These are phyloP conservation scores for Plasmodium gaboni DNA, from an alignment of 169 alveolate genomes.

Conservation along the genomic window DNA sequence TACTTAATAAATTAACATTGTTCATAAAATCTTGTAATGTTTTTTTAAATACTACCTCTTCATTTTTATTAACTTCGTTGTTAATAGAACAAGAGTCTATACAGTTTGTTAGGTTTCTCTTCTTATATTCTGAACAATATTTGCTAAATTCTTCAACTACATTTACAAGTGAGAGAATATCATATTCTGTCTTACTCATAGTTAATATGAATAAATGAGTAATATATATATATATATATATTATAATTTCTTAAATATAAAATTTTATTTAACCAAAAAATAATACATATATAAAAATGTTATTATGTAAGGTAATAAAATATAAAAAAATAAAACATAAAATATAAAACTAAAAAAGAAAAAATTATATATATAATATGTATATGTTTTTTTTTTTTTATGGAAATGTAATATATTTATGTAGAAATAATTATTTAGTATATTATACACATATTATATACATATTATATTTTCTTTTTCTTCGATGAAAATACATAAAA, in stretches of 20 bases:
- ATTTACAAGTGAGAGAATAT: constrained; percentile 36
- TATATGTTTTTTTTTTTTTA: too few species aligned
- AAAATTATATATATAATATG: too few species aligned
- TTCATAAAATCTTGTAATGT: constrained; percentile 30
- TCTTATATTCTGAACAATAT: constrained; percentile 39
- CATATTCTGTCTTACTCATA: constrained; percentile 46
- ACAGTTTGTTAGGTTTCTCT: constrained; percentile 15
- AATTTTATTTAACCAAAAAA: too few species aligned
- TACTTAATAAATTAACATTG: constrained; percentile 13
- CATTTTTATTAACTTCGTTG: constrained; percentile 37
- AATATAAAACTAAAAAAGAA: background rate
- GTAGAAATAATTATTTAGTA: too few species aligned
- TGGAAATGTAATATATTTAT: too few species aligned
- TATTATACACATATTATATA: too few species aligned
- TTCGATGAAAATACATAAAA: too few species aligned
- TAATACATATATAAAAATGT: background rate
- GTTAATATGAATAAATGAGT: background rate
- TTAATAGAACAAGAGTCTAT: constrained; percentile 20
- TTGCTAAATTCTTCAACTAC: constrained; percentile 51
- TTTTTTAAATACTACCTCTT: constrained; percentile 12
- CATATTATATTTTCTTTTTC: too few species aligned
- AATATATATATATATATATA: background rate
- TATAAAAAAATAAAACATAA: constrained; percentile 9
- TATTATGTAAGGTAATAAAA: background rate
- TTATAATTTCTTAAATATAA: too few species aligned